Conservation (phyloP, 495 filamentous ascomycete genomes). For the Penicillium nucicola region DNA sequence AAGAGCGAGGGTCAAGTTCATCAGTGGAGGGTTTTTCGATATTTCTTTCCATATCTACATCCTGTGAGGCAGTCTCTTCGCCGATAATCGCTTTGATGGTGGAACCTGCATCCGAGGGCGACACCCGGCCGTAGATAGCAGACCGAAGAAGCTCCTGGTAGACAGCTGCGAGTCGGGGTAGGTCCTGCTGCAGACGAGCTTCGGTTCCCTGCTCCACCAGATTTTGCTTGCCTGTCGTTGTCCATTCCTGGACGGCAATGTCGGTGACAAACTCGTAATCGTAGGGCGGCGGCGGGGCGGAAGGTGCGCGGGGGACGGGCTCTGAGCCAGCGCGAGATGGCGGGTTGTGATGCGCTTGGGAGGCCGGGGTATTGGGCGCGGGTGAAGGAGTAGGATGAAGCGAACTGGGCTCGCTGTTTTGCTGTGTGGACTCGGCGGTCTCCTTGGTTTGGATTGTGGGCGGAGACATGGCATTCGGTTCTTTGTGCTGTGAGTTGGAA, state of each 20-base stretch:
- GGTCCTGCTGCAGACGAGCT: constrained; percentile 62
- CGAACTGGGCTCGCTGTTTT: constrained; percentile 18
- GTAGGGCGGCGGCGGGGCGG: constrained; percentile 35
- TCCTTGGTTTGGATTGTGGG: constrained; percentile 27
- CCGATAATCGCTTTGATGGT: constrained; percentile 73
- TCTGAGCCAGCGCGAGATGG: constrained; percentile 15
- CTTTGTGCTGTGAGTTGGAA: constrained; percentile 29
- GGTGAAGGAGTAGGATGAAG: constrained; percentile 22
- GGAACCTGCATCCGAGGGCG: constrained; percentile 63
- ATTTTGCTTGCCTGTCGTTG: constrained; percentile 38
- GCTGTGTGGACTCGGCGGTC: constrained; percentile 19
- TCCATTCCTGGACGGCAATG: constrained; percentile 47
- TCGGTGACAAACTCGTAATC: constrained; percentile 59
- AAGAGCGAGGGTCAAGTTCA: constrained; percentile 57
- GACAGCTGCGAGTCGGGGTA: constrained; percentile 60
- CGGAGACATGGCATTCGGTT: constrained; percentile 37
- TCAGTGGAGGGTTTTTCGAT: constrained; percentile 20
- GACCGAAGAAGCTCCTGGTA: constrained; percentile 84
- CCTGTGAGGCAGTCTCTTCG: constrained; percentile 43
- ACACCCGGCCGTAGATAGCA: constrained; percentile 63
- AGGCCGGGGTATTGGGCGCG: constrained; percentile 22
- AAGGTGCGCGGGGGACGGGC: constrained; percentile 14
- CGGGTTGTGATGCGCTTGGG: constrained; percentile 21
- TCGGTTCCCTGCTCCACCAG: constrained; percentile 46
- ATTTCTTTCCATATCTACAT: constrained; percentile 32